A percentile compares a stretch with the other conserved stretches of the same genome.
These are phyloP conservation scores for Chalciporus sphaerocephalus DNA, from an alignment of 768 basidiomycete species.

Conservation along the genomic window DNA sequence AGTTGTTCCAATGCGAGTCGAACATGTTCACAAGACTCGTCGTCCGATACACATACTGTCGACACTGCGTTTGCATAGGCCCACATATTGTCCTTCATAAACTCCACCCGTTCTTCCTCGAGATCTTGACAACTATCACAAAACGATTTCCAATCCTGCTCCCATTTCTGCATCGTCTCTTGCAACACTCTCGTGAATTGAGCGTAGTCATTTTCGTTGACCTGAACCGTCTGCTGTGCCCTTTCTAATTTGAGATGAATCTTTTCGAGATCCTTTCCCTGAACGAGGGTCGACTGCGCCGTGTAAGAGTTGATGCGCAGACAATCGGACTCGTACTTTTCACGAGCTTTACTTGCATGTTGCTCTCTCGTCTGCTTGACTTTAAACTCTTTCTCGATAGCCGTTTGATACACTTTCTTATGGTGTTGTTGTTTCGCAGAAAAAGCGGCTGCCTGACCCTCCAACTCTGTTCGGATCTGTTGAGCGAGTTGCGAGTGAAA, in stretches of 20 bases:
- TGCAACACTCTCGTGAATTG: conserved; percentile 77
- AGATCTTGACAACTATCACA: conserved; percentile 94
- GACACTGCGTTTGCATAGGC: conserved; percentile 95
- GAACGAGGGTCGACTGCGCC: conserved; percentile 84
- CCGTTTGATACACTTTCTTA: conserved; percentile 66
- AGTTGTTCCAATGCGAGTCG: conserved; percentile 83
- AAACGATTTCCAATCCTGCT: conserved; percentile 89
- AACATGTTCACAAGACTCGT: conserved; percentile 94
- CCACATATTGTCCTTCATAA: conserved; percentile 95
- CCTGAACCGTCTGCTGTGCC: conserved; percentile 82
- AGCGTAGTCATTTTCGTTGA: conserved; percentile 90
- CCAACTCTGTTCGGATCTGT: conserved; percentile 73
- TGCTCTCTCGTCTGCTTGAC: conserved; percentile 81
- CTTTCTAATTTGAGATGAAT: conserved; percentile 82
- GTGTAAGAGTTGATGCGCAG: conserved; percentile 91
- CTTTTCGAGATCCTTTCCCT: conserved; percentile 92
- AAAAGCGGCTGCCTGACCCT: conserved; percentile 59
- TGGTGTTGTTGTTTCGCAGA: conserved; percentile 61
- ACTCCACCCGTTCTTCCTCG: conserved; percentile 91
- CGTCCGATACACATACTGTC: conserved; percentile 90
- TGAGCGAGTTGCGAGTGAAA: conserved; percentile 71
- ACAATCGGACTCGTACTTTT: conserved; percentile 92
- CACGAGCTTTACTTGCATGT: conserved; percentile 83
- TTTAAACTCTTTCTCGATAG: conserved; percentile 89
- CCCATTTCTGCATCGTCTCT: conserved; percentile 84